Base-by-base conservation (phyloP, 306 rosid species). In the Citrullus amarus region DNA sequence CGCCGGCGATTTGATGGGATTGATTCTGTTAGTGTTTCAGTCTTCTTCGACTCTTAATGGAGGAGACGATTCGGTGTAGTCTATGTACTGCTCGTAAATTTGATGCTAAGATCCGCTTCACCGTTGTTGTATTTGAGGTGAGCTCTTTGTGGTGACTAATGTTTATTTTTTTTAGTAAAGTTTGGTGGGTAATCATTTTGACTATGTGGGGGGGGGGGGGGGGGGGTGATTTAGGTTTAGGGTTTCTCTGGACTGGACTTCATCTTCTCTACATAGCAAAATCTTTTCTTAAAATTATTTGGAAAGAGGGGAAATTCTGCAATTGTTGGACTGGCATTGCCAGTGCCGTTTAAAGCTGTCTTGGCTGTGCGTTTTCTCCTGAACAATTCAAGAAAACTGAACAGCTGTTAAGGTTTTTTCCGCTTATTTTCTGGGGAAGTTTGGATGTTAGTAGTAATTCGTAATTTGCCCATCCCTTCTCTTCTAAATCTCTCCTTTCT, bases 1-100 rank as follows among this genome's bases (percentile, higher is more conserved):
- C 88, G 78, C 84, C 82, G 97, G 86, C 82, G 86, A 83, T 78
- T 95, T 95, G 86, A 92, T 92, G 98, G 97, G 88, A 86, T 86
- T 83, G 81, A 75, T 63, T 68, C 78, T 73, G 68, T 46, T 13
- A 10, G 65, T 81, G 72, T 78, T 79, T 53, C 86, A 81, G 82
- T 77, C 78, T 78, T 84, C 78, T 77, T 84, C 58, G 39, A 50
- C 51, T 81, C 84, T 84, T 81, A 79, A 91, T 90, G 93, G 97
- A 87, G 92, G 85, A 79, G 46, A 79, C 87, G 82, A 69, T 89
- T 83, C 85, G 89, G 84, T 77, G 86, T 60, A 68, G 85, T 82
- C 72, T 88, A 63, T 88, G 89, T 79, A 2, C 75, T 71, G 75
- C 82, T 4, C 86, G 84, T 86, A 81, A 88, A 83, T 87, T 92